Evolutionary conservation across 2,329 filamentous ascomycete genomes (phyloP).

Genomic region (Phialophora chinensis): DNA sequence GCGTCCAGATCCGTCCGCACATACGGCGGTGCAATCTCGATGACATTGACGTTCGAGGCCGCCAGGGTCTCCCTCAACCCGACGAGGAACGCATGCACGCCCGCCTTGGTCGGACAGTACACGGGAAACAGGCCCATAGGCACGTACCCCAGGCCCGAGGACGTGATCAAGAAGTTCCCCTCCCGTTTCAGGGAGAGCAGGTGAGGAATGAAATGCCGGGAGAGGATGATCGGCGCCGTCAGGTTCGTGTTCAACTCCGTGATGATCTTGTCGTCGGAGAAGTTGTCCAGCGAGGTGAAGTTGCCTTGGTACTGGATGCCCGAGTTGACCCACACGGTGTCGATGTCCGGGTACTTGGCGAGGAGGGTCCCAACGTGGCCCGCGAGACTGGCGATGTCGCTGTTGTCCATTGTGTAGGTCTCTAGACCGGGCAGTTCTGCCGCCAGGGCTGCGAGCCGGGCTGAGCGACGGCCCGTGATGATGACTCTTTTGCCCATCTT

Average conservation of each 20-base stretch:
- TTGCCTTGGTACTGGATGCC: constrained; percentile 41
- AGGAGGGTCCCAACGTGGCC: constrained; percentile 35
- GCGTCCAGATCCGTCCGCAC: constrained; percentile 46
- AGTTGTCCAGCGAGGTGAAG: constrained; percentile 39
- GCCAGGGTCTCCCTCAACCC: constrained; percentile 41
- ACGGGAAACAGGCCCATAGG: constrained; percentile 43
- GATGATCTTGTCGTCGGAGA: constrained; percentile 36
- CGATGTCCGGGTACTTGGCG: constrained; percentile 41
- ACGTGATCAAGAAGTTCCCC: constrained; percentile 43
- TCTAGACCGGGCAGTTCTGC: constrained; percentile 42
- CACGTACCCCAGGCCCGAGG: constrained; percentile 41
- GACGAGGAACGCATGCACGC: constrained; percentile 43
- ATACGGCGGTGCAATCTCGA: constrained; percentile 48
- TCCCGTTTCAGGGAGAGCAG: constrained; percentile 33
- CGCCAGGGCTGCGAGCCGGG: constrained; percentile 37
- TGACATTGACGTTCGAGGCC: constrained; percentile 43
- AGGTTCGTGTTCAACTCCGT: constrained; percentile 41
- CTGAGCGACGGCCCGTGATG: constrained; percentile 40
- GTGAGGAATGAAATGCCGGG: constrained; percentile 42
- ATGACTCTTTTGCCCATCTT: constrained; percentile 41
- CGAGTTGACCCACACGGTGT: constrained; percentile 45
- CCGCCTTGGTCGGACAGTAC: constrained; percentile 46
- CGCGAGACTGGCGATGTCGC: constrained; percentile 35
- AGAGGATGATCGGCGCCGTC: constrained; percentile 43
- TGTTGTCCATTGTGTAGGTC: constrained; percentile 40